Conservation (phyloP, 78 protist genomes). For the Dictyostelium firmibasis region DNA sequence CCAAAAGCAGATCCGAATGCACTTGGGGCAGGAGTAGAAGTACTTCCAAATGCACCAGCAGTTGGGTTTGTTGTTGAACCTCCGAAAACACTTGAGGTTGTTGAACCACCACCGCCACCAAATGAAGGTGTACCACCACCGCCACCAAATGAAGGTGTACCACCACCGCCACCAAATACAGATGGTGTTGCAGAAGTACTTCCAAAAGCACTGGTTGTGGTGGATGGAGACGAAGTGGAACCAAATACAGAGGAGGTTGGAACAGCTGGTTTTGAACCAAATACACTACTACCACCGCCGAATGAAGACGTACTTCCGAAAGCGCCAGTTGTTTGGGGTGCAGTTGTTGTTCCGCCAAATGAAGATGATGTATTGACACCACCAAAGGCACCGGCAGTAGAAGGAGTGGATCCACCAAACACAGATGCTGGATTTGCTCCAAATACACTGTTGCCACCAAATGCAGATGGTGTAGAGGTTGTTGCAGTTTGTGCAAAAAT, state of each 20-base stretch:
- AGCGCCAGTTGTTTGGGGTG: neutral
- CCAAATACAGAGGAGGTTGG: neutral
- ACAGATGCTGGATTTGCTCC: neutral
- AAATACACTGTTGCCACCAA: neutral
- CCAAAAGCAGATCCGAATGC: conserved; percentile 12
- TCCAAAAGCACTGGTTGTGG: conserved; percentile 14
- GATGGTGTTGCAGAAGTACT: neutral
- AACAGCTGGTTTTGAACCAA: neutral
- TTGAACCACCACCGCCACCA: neutral
- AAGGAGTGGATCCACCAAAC: neutral
- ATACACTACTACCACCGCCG: neutral
- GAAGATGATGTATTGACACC: neutral
- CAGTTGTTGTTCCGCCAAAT: neutral
- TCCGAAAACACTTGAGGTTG: neutral
- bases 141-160: neutral
- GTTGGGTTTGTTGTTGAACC: neutral
- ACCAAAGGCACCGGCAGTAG: neutral
- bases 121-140: neutral
- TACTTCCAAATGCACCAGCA: neutral
- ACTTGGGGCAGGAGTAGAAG: neutral
- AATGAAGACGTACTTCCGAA: neutral
- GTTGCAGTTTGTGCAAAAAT: neutral
- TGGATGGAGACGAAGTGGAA: neutral
- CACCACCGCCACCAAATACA: neutral
- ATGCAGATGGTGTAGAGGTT: neutral